Percentiles rank a stretch among this genome's conserved stretches.
Conservation (phyloP, 257 asterid species). For the Nicotiana paniculata region DNA sequence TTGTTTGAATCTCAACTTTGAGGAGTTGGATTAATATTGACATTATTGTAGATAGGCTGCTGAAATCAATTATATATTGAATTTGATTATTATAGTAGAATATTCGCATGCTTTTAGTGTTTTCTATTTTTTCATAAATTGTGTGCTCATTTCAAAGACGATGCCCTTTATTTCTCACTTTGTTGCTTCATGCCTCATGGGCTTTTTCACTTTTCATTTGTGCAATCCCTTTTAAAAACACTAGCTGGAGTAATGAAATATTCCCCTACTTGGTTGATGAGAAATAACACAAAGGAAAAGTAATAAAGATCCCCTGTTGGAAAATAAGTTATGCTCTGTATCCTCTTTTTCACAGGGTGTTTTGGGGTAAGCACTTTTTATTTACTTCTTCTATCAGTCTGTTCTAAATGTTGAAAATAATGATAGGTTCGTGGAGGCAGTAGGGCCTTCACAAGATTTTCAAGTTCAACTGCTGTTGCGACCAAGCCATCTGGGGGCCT, state of each 20-base stretch:
- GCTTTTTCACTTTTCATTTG: neutral
- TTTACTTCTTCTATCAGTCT: neutral
- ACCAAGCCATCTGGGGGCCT: conserved; percentile 48
- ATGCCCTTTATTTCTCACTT: neutral
- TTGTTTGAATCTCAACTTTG: neutral
- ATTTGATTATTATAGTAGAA: neutral
- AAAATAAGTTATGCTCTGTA: neutral
- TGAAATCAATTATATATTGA: neutral
- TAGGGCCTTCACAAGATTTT: conserved; percentile 48
- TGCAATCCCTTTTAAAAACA: neutral
- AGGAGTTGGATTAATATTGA: neutral
- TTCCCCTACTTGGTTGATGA: neutral
- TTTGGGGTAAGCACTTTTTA: neutral
- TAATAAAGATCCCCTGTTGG: neutral
- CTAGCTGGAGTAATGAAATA: neutral
- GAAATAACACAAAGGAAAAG: neutral
- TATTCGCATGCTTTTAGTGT: neutral
- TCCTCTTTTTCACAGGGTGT: neutral
- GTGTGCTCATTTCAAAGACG: neutral
- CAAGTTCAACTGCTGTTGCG: conserved; percentile 54
- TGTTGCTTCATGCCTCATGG: neutral
- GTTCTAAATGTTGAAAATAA: conserved; percentile 1
- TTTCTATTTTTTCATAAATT: neutral
- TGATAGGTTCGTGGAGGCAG: conserved; percentile 41
- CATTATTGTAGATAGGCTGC: neutral